Conservation (phyloP, 2,329 filamentous ascomycete species). For the Tolypocladium tropicale region DNA sequence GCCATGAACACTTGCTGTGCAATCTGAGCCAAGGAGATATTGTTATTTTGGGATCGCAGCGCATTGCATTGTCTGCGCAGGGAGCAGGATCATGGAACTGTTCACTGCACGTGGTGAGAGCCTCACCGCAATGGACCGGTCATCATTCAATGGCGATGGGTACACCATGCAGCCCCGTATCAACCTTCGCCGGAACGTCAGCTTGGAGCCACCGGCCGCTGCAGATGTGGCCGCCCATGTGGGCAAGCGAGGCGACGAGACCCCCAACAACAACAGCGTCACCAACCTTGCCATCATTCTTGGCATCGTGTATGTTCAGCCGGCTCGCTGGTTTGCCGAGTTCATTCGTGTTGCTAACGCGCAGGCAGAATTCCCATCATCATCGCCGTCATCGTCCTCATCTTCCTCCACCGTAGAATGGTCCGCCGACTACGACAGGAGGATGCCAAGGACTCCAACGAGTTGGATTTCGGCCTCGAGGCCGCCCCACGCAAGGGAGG, state of each 20-base stretch:
- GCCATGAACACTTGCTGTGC: conserved; percentile 9
- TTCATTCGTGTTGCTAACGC: conserved; percentile 8
- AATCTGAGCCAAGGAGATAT: conserved; percentile 5
- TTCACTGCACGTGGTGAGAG: neutral
- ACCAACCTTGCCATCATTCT: conserved; percentile 57
- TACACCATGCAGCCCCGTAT: conserved; percentile 16
- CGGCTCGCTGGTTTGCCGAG: neutral
- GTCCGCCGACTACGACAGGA: conserved; percentile 61
- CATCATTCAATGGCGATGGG: conserved; percentile 6
- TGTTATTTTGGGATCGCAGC: neutral
- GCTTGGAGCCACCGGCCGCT: conserved; percentile 4
- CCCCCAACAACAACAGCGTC: conserved; percentile 42
- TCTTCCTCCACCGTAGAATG: conserved; percentile 73
- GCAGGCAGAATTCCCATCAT: conserved; percentile 61
- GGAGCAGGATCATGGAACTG: conserved; percentile 3
- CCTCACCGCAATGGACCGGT: conserved; percentile 5
- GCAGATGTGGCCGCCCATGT: neutral
- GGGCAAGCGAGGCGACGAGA: conserved; percentile 29
- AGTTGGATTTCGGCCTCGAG: conserved; percentile 82
- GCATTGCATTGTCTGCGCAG: neutral
- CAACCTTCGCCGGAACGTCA: conserved; percentile 12
- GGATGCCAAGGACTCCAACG: conserved; percentile 78
- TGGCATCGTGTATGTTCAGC: conserved; percentile 54
- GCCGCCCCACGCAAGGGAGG: conserved; percentile 32
- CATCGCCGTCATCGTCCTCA: conserved; percentile 53